Percentiles rank a stretch among this genome's conserved stretches.
Evolutionary conservation across 2,329 filamentous ascomycete genomes (phyloP).

Genomic region (Trichoderma hamatum): DNA sequence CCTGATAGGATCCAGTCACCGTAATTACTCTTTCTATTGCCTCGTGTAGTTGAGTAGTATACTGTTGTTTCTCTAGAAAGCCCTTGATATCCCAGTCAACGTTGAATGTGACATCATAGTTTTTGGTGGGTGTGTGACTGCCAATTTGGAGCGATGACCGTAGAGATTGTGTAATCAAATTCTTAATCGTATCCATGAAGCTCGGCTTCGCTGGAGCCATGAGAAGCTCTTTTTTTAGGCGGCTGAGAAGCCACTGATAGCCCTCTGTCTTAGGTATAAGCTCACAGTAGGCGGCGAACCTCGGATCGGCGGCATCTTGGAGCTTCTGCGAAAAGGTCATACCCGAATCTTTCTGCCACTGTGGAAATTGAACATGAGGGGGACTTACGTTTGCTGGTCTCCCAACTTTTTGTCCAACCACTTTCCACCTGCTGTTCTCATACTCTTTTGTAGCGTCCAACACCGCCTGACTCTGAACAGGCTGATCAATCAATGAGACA

Average conservation of each 20-base stretch:
- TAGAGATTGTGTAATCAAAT: background rate
- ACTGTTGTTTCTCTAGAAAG: background rate
- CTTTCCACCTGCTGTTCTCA: conserved; percentile 98
- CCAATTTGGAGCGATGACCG: too few relatives aligned
- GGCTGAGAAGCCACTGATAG: background rate
- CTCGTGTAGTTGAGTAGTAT: background rate
- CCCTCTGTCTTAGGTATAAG: background rate
- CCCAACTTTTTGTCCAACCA: conserved; percentile 92
- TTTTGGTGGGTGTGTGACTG: background rate
- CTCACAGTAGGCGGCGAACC: background rate
- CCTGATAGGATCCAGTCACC: background rate
- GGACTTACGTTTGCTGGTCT: conserved; percentile 80
- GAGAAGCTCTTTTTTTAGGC: background rate
- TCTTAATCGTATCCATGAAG: background rate
- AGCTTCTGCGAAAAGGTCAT: conserved; percentile 29
- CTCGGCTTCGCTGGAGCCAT: background rate
- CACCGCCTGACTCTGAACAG: conserved; percentile 69
- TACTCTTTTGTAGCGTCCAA: conserved; percentile 97
- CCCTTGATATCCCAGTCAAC: background rate
- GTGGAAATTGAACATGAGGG: background rate
- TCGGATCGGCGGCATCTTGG: background rate
- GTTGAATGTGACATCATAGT: background rate
- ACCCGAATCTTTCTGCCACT: background rate
- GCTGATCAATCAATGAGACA: conserved; percentile 24
- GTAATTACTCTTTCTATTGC: background rate